A percentile compares a stretch with the other conserved stretches of the same genome.
Conservation (phyloP, 257 asterid species). For the Ocimum tenuiflorum region DNA sequence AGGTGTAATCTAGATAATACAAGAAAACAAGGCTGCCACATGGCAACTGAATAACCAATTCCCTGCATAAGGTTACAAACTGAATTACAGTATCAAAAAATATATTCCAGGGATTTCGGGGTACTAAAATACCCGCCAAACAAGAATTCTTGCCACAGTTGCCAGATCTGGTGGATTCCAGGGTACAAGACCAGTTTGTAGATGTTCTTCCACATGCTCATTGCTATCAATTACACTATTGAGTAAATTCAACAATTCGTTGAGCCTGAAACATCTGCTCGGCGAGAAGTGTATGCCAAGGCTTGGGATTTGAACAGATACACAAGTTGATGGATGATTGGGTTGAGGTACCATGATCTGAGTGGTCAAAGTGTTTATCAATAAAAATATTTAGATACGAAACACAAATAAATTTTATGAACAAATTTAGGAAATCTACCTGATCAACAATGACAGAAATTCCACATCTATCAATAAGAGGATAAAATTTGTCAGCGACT, state of each 20-base stretch:
- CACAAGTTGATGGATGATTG: conserved; percentile 72
- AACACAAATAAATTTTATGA: background rate
- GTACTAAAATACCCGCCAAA: conserved; percentile 68
- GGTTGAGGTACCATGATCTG: conserved; percentile 89
- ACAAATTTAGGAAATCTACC: conserved; percentile 38
- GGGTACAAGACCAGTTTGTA: conserved; percentile 54
- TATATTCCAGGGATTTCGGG: conserved; percentile 12
- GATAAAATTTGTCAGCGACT: conserved; percentile 45
- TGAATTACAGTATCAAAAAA: conserved; percentile 5
- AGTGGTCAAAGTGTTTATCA: conserved; percentile 12
- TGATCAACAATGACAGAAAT: conserved; percentile 89
- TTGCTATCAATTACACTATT: conserved; percentile 50
- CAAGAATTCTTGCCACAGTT: conserved; percentile 78
- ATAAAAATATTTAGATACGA: conserved; percentile 13
- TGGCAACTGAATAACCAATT: conserved; percentile 91
- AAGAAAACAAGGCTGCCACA: conserved; percentile 91
- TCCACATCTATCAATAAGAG: conserved; percentile 89
- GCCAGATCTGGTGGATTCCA: conserved; percentile 87
- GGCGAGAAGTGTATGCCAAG: conserved; percentile 97
- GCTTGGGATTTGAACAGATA: conserved; percentile 85
- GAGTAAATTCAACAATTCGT: conserved; percentile 54
- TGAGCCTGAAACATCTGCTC: conserved; percentile 65
- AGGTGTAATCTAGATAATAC: conserved; percentile 77
- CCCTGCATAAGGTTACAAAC: conserved; percentile 55
- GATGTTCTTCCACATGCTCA: conserved; percentile 44